Evolutionary conservation across 2,329 filamentous ascomycete genomes (phyloP), one percentile per base, ranked within the genome.

Genomic region (Aspergillus calidoustus): DNA sequence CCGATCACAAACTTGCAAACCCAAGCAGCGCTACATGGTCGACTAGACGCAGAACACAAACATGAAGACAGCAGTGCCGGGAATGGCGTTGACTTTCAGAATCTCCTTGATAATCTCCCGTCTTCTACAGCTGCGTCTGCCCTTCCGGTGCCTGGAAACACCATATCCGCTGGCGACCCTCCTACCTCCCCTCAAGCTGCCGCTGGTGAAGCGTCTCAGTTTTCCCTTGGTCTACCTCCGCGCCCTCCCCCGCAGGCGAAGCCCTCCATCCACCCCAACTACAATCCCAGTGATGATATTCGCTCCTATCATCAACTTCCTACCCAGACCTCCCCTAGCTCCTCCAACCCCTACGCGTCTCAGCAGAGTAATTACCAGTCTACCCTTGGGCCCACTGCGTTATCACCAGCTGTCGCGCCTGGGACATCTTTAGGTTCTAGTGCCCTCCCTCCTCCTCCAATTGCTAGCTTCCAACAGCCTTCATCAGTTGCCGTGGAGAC

Each of bases 21-120:
- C 52, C 64, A 64, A 54, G 57, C 69, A 41, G 61, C 63, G 52
- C 54, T 66, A 58, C 64, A 68, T 41, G 59, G 68, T 55, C 69
- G 64, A 61, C 59, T 72, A 71, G 67, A 71, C 61, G 31, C 63
- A 55, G 68, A 67, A 58, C 65, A 70, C 58, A 66, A 50, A 53
- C 51, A 56, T 49, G 64, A 66, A 28, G 61, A 70, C 64, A 66
- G 63, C 54, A 60, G 64, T 61, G 66, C 66, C 60, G 72, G 77
- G 64, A 72, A 71, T 58, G 81, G 78, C 62, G 77, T 82, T 69
- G 79, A 82, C 69, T 81, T 80, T 67, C 80, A 82, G 70, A 79
- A 75, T 59, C 70, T 83, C 59, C 76, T 83, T 69, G 80, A 82
- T 74, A 82, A 81, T 68, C 75, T 82, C 43, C 76, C 79, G 62